Base-by-base conservation (phyloP, 176 grass and related monocot genomes). In the Oryza coarctata region DNA sequence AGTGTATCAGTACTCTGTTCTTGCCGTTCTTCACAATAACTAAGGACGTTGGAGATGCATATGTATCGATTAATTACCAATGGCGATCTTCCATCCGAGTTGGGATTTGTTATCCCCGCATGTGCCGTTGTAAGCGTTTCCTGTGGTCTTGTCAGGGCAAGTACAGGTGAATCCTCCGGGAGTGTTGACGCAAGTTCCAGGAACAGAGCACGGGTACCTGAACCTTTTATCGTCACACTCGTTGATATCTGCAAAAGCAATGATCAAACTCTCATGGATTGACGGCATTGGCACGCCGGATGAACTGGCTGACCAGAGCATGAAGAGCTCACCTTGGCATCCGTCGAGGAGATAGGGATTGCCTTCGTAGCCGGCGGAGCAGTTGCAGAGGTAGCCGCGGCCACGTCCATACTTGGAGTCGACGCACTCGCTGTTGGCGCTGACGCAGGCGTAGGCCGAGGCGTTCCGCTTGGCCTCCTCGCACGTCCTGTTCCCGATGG, bases 271-370 rank as follows among this genome's bases (percentile, higher is more conserved):
- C 29, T 25, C 33, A 58, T 23, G 45, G 9, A 20, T 73, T 65
- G 61, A 6, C 31, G 0, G 20, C 65, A 63, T 26, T 25, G 9
- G 13, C 20, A 60, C 47, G 45, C 31, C 63, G 45, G 29, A 84
- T 12, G 11, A 84, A 74, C 58, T 7, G 22, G 2, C 7, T 30
- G 38, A 40, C 20, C 60, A 17, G 26, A 74, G 41, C 10, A 84
- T n/a, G 23, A 38, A 35, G 32, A 35, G 15, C 0, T 28, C n/a
- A 94, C 94, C 91, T 60, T 79, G 52, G 76, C 91, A 97, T 28
- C 94, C 91, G 39, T 76, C 0, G 32, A 45, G 27, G 43, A 97
- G 89, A 40, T 92, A 97, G 1, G 94, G 94, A 43, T 97, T 97
- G 76, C 94, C 94, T 0, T 84, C 36, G 49, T 82, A 94, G 4